phyloP scores from a whole-genome alignment of 2,329 filamentous ascomycete species.

The Colletotrichum tropicale region DNA sequence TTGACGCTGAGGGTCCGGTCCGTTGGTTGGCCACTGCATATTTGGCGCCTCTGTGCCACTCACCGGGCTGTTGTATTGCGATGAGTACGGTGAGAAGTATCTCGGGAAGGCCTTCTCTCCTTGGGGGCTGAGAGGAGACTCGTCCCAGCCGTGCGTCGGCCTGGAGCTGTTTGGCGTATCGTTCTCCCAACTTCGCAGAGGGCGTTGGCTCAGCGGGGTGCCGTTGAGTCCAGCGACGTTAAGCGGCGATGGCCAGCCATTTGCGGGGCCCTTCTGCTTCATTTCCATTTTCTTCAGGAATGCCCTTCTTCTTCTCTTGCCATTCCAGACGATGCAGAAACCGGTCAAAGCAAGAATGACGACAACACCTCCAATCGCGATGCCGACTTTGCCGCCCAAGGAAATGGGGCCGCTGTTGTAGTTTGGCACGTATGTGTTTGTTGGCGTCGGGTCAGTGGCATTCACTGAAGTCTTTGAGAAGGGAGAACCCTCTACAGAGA shows the following conservation, averaged over 20 bases:
- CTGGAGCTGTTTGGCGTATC: slow-evolving; percentile 61
- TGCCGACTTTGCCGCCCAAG: slow-evolving; percentile 62
- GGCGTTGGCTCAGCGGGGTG: slow-evolving; percentile 35
- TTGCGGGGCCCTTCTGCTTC: slow-evolving; percentile 33
- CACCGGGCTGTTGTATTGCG: slow-evolving; percentile 47
- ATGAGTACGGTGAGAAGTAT: slow-evolving; percentile 65
- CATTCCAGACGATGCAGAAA: slow-evolving; percentile 59
- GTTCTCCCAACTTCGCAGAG: slow-evolving; percentile 49
- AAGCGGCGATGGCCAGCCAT: slow-evolving; percentile 46
- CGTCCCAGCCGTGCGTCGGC: slow-evolving; percentile 56
- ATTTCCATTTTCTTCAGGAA: slow-evolving; percentile 53
- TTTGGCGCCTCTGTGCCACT: slow-evolving; percentile 37
- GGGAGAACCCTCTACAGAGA: slow-evolving; percentile 56
- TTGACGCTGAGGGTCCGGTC: background rate
- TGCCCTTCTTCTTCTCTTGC: slow-evolving; percentile 58
- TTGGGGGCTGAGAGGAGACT: slow-evolving; percentile 49
- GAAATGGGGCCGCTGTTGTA: slow-evolving; percentile 51
- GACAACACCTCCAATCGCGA: slow-evolving; percentile 56
- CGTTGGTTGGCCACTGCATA: slow-evolving; percentile 40
- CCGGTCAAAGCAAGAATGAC: slow-evolving; percentile 53
- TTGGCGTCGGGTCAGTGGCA: slow-evolving; percentile 52
- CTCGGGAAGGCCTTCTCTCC: slow-evolving; percentile 44
- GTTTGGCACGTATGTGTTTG: slow-evolving; percentile 40
- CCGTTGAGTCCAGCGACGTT: slow-evolving; percentile 22
- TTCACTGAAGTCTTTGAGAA: slow-evolving; percentile 55